Evolutionary conservation across 345 rosid species (phyloP).

Genomic region (Eucalyptus melliodora): DNA sequence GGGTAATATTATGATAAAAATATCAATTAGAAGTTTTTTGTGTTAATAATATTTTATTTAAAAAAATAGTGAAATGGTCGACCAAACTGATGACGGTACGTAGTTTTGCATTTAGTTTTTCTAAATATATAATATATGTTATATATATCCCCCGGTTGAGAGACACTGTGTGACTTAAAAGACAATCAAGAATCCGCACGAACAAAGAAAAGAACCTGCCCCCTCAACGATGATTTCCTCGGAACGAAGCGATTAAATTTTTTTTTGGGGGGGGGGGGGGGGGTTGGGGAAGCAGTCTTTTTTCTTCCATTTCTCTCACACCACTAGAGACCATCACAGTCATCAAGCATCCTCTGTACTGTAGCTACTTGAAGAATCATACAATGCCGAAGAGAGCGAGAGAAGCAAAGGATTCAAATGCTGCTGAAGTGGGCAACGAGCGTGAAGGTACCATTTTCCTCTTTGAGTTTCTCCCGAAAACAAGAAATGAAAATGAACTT

Average conservation of each 20-base stretch:
- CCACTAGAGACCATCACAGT: neutral
- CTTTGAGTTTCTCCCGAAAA: neutral
- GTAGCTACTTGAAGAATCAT: neutral
- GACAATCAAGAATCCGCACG: neutral
- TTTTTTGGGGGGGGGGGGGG: neutral
- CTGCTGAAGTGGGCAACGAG: neutral
- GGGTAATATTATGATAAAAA: no score
- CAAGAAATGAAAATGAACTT: neutral
- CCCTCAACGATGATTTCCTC: neutral
- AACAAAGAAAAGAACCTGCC: neutral
- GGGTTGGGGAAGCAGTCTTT: fast-evolving
- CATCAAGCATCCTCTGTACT: neutral
- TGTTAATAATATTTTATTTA: neutral
- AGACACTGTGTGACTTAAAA: no score
- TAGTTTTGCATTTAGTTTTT: no score
- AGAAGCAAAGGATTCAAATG: neutral
- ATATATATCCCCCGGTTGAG: fast-evolving
- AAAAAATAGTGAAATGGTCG: no score
- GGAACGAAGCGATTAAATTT: neutral
- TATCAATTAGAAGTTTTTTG: no score
- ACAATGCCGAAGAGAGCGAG: neutral
- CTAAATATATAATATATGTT: no score
- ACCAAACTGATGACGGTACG: no score
- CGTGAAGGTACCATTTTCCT: neutral
- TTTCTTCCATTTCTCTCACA: neutral